Conservation (phyloP, 1,284 basidiomycete species). For the Tilletia setariae region DNA sequence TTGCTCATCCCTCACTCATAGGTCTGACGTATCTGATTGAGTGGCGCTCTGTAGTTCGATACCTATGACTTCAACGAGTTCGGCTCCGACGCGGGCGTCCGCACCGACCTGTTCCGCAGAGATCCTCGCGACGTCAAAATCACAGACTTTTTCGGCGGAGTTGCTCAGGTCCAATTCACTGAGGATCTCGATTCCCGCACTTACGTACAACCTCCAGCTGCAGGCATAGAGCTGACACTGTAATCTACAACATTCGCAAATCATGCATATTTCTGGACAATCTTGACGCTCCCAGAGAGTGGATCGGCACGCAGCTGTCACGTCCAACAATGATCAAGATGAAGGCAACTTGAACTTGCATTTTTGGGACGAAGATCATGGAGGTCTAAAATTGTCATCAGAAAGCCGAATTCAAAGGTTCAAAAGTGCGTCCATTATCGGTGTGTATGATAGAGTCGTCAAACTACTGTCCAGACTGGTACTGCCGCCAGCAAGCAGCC, state of each 20-base stretch:
- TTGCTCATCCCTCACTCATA: background rate
- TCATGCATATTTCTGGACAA: too few relatives aligned
- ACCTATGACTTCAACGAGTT: constrained; percentile 73
- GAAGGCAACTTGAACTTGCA: too few relatives aligned
- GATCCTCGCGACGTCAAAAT: constrained; percentile 69
- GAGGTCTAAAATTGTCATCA: too few relatives aligned
- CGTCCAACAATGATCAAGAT: too few relatives aligned
- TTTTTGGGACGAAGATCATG: too few relatives aligned
- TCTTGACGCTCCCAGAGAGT: too few relatives aligned
- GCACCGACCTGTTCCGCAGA: constrained; percentile 76
- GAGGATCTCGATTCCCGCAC: background rate
- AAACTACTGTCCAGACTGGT: constrained; percentile 19
- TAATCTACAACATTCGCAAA: background rate
- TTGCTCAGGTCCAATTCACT: constrained; percentile 71
- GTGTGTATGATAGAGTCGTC: too few relatives aligned
- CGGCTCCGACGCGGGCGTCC: constrained; percentile 79
- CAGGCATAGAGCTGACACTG: background rate
- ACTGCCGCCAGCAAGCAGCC: constrained; percentile 34
- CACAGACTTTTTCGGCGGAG: constrained; percentile 94
- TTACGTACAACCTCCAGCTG: background rate
- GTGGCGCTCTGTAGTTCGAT: constrained; percentile 62
- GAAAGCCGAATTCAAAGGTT: too few relatives aligned
- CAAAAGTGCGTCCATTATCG: too few relatives aligned
- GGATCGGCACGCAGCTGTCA: too few relatives aligned
- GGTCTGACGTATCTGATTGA: constrained; percentile 5